Conservation (phyloP, 768 basidiomycete species). For the Leccinum variicolor region DNA sequence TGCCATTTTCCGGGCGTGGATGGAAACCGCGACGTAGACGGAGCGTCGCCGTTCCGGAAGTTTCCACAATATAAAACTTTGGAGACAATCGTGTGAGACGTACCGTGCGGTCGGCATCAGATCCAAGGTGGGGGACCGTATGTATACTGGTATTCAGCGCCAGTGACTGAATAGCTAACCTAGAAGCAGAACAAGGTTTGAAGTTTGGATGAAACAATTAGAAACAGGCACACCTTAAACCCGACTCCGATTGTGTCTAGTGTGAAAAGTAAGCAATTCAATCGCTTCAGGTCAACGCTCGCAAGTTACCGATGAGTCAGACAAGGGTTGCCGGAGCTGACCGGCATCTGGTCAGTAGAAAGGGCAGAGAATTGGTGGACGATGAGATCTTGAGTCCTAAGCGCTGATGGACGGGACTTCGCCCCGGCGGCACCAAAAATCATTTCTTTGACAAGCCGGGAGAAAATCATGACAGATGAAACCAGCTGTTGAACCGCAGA, state of each 20-base stretch:
- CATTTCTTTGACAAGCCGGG: neutral
- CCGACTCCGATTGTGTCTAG: constrained; percentile 16
- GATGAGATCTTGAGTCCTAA: neutral
- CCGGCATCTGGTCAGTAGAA: neutral
- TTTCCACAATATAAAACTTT: neutral
- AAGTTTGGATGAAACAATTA: constrained; percentile 3
- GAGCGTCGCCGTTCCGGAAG: neutral
- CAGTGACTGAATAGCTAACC: neutral
- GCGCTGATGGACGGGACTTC: neutral
- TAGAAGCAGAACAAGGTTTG: constrained; percentile 21
- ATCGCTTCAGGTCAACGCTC: constrained; percentile 19
- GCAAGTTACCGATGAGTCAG: constrained; percentile 10
- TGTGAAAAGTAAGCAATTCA: constrained; percentile 23
- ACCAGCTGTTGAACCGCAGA: neutral
- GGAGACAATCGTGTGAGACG: constrained; percentile 8
- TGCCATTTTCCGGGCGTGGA: constrained; percentile 13
- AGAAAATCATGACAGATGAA: neutral
- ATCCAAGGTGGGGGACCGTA: neutral
- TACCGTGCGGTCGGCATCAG: constrained; percentile 6
- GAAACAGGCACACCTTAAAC: constrained; percentile 21
- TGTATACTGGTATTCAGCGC: neutral
- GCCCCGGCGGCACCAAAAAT: neutral
- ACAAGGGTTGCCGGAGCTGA: constrained; percentile 5
- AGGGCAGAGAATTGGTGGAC: neutral
- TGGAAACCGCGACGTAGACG: constrained; percentile 12